Percentiles rank a stretch among this genome's conserved stretches.
These are phyloP conservation scores for Nicotiana otophora DNA, from an alignment of 257 asterid species.

Conservation along the genomic window DNA sequence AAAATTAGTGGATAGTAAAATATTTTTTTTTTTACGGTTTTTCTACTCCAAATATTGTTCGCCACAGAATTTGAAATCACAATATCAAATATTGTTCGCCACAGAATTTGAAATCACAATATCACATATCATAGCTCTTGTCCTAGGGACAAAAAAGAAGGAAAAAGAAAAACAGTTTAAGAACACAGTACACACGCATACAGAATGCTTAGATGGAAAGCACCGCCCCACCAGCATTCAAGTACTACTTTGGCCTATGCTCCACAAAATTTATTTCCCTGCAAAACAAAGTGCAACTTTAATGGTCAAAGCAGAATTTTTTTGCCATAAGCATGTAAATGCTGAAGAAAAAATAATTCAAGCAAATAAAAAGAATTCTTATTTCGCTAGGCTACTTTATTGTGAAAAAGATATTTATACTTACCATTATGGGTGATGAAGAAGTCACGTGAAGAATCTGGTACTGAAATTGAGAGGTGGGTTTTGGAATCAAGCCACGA, in stretches of 20 bases:
- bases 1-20: background rate
- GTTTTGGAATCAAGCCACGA: constrained; percentile 36
- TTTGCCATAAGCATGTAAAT: background rate
- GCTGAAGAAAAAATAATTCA: background rate
- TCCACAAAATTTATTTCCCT: constrained; percentile 35
- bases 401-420: background rate
- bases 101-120: no score
- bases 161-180: no score
- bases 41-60: no score
- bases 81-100: no score
- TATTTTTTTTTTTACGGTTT: no score
- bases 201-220: constrained; percentile 14
- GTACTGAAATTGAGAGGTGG: constrained; percentile 62
- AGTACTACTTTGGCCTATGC: constrained; percentile 32
- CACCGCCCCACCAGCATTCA: constrained; percentile 35
- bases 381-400: background rate
- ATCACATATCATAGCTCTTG: no score
- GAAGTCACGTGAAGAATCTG: constrained; percentile 67
- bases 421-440: constrained; percentile 68
- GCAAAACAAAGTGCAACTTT: constrained; percentile 21
- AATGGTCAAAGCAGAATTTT: background rate
- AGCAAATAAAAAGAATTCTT: background rate
- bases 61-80: no score
- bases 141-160: no score
- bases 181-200: no score